Base-by-base conservation (phyloP, 148 eudicot species). In the Chenopodium album region DNA sequence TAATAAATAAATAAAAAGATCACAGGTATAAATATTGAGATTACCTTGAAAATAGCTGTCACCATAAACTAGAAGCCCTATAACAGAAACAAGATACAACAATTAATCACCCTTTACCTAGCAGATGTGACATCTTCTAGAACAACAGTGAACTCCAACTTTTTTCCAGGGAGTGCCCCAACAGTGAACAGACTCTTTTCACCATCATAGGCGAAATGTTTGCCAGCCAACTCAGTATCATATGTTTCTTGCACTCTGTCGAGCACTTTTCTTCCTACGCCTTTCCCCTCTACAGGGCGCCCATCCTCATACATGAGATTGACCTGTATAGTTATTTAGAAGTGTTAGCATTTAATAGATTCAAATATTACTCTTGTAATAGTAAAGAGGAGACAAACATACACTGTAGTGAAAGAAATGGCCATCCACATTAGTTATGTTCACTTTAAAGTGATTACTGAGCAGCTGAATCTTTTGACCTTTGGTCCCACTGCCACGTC, bases 141-240 rank as follows among this genome's bases (percentile, higher is more conserved):
- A 63, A 93, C 92, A 85, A 95, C 92, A 56, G 89, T 85, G 23
- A 93, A 95, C 83, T 95, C 99, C 19, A 93, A 87, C 81, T 93
- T 93, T 78, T 95, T 93, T 19, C 88, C 77, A 16, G 99, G 99
- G 31, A 95, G 98, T 22, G 94, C n/a, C 67, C 99, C 99, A 71
- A 92, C 88, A 6, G 99, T 95, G 79, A 95, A 95, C 89, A 95
- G 77, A 77, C 98, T 95, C 84, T 95, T 95, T 76, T 95, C 98
- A 14, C 99, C 99, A 75, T 95, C 99, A 80, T 95, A 95, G 5
- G 99, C 99, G 69, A 94, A 92, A 32, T 93, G 87, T 74, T 95
- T 95, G 8, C 97, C 98, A 13, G 84, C 94, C 71, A 95, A 81
- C 88, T 92, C 98, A 29, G 98, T 81, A 64, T 85, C 89, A 76